These are phyloP conservation scores for Sindora glabra DNA, from an alignment of 306 rosid genomes.

Conservation along the genomic window DNA sequence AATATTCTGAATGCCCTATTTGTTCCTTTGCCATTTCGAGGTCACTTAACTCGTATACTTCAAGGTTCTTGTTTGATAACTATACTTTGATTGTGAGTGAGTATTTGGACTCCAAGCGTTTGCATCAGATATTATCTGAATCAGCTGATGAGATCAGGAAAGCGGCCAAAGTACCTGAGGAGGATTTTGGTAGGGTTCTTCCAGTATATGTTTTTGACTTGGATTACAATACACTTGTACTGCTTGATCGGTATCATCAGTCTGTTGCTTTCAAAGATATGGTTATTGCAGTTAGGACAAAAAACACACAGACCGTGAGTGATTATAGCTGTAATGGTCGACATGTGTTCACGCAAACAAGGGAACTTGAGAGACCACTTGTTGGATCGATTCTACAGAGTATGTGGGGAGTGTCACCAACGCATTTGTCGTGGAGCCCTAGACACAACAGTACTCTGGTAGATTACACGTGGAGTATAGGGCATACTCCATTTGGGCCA, in stretches of 20 bases:
- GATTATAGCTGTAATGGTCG: constrained; percentile 90
- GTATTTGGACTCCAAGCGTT: constrained; percentile 81
- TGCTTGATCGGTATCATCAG: constrained; percentile 87
- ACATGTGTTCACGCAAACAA: constrained; percentile 58
- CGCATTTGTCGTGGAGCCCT: constrained; percentile 79
- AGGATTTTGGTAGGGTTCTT: constrained; percentile 61
- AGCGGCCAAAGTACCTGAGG: constrained; percentile 52
- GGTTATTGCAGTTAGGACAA: constrained; percentile 93
- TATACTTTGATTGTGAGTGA: constrained; percentile 90
- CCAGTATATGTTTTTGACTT: constrained; percentile 90
- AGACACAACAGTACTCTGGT: constrained; percentile 79
- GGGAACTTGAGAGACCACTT: constrained; percentile 81
- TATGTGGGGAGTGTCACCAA: constrained; percentile 98
- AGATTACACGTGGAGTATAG: constrained; percentile 94
- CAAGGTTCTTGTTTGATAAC: constrained; percentile 83
- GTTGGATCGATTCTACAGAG: constrained; percentile 93
- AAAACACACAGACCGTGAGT: constrained; percentile 78
- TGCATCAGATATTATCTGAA: constrained; percentile 77
- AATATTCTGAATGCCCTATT: constrained; percentile 41
- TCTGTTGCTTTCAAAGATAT: constrained; percentile 86
- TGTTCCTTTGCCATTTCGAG: constrained; percentile 72
- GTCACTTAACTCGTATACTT: constrained; percentile 68
- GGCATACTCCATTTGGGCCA: constrained; percentile 96
- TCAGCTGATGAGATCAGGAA: constrained; percentile 65
- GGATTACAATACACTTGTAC: constrained; percentile 38